Evolutionary conservation across 345 rosid genomes (phyloP), one percentile per base, ranked within the genome.

Genomic region (Murraya koenigii): DNA sequence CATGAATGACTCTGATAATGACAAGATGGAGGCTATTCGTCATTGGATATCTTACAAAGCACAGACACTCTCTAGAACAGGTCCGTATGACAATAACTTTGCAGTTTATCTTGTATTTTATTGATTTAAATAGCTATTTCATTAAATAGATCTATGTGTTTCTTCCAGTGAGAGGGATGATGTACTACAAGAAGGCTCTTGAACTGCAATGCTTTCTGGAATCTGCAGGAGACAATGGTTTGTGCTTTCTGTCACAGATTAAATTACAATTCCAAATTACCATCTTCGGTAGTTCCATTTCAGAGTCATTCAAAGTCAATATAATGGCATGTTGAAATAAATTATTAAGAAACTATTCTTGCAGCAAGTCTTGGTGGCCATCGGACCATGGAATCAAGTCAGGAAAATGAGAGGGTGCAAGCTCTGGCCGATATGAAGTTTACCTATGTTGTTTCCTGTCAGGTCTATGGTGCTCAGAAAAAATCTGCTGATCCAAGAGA

Each of bases 381-480:
- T 76, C 74, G 71, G 83, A 71, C 76, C 71, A 70, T 79, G 69
- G 89, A 82, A 60, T 79, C 66, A 55, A 67, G 65, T 58, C 87
- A 79, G 77, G 82, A 73, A 49, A 69, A 75, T 41, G 83, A n/a
- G 7, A 81, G 71, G 79, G 76, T 90, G 39, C 86, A 84, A 73
- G 98, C 99, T 81, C 86, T 92, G 72, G 97, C 92, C 22, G 89
- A 92, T 87, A 55, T 96, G 84, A 96, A 96, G 89, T 94, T 94
- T 86, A 94, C 97, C 49, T 96, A 94, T 80, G 97, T 96, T 70
- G 99, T 96, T 82, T 96, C 99, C 33, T 96, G 99, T 89, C 99
- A 96, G 80, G 33, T 94, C 55, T 91, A 91, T 85, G 99, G 99
- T 35, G 79, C 80, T 83, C 98, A 91, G 80, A 96, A 94, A 86